These are phyloP conservation scores for Yamadazyma oceani DNA, from an alignment of 1,139 yeast species.

Conservation along the genomic window DNA sequence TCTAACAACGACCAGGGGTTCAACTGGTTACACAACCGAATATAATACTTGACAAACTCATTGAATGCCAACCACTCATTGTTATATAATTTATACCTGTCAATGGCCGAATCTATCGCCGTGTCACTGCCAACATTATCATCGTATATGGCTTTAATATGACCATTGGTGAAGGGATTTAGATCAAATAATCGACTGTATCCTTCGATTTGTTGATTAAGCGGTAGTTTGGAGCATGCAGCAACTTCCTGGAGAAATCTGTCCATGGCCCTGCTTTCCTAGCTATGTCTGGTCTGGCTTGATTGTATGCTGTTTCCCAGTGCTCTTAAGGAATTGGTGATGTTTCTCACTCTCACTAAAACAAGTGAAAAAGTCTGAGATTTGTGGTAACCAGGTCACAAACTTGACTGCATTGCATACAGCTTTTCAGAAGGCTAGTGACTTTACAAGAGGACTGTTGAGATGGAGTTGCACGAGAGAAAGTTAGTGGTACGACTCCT, in stretches of 20 bases:
- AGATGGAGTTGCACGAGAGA: conserved; percentile 4
- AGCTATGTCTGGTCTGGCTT: no score
- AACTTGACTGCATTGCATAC: background rate
- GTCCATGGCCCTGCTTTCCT: background rate
- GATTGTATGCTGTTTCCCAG: no score
- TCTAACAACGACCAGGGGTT: conserved; percentile 58
- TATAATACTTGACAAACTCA: conserved; percentile 49
- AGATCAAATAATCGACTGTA: conserved; percentile 7
- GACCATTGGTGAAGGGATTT: conserved; percentile 6
- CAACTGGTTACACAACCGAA: conserved; percentile 51
- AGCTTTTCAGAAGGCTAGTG: no score
- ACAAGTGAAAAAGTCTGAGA: background rate
- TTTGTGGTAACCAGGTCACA: background rate
- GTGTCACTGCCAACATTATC: background rate
- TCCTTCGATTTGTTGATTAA: conserved; percentile 6
- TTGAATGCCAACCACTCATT: conserved; percentile 54
- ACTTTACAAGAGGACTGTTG: no score
- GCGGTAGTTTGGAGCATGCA: conserved; percentile 1
- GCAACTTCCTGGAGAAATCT: background rate
- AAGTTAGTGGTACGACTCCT: conserved; percentile 17
- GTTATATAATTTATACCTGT: conserved; percentile 9
- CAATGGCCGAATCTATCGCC: conserved; percentile 6
- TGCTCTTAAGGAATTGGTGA: no score
- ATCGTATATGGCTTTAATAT: conserved; percentile 5
- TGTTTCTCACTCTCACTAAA: no score